Conservation (phyloP, 1,284 basidiomycete genomes). For the Cutaneotrichosporon curvatum region DNA sequence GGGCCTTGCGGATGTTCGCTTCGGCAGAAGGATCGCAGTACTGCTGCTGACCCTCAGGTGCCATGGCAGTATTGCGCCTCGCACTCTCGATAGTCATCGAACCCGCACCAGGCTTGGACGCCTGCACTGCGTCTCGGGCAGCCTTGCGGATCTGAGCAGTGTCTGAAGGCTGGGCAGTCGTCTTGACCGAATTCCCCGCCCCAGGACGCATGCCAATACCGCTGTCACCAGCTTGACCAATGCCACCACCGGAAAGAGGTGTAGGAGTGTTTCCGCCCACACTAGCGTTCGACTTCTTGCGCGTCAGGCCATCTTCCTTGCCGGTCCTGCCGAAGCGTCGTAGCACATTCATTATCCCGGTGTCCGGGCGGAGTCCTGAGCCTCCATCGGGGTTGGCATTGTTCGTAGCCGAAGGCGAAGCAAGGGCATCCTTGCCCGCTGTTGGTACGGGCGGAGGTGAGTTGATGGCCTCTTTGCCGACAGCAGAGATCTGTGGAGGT, state of each 20-base stretch:
- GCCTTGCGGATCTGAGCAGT: slow-evolving; percentile 32
- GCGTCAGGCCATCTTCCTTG: too few relatives aligned
- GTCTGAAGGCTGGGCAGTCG: slow-evolving; percentile 23
- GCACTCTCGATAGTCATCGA: slow-evolving; percentile 52
- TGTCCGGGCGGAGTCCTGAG: neutral
- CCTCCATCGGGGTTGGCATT: neutral
- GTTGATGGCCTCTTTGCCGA: too few relatives aligned
- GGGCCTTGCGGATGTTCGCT: slow-evolving; percentile 51
- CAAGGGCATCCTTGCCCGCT: too few relatives aligned
- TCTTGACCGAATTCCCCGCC: neutral
- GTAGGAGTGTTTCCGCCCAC: neutral
- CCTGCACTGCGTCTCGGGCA: slow-evolving; percentile 63
- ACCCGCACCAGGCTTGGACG: slow-evolving; percentile 50
- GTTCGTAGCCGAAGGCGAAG: too few relatives aligned
- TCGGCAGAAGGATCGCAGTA: slow-evolving; percentile 75
- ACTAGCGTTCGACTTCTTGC: too few relatives aligned
- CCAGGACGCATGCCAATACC: neutral
- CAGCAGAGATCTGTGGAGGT: too few relatives aligned
- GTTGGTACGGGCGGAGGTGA: too few relatives aligned
- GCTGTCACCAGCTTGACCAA: neutral
- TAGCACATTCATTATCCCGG: neutral
- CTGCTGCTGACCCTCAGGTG: slow-evolving; percentile 67
- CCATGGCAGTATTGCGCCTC: slow-evolving; percentile 59
- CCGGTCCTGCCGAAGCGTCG: neutral
- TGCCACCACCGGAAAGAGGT: neutral